These are phyloP conservation scores for Euphorbia tirucalli DNA, from an alignment of 345 rosid species.

Conservation along the genomic window DNA sequence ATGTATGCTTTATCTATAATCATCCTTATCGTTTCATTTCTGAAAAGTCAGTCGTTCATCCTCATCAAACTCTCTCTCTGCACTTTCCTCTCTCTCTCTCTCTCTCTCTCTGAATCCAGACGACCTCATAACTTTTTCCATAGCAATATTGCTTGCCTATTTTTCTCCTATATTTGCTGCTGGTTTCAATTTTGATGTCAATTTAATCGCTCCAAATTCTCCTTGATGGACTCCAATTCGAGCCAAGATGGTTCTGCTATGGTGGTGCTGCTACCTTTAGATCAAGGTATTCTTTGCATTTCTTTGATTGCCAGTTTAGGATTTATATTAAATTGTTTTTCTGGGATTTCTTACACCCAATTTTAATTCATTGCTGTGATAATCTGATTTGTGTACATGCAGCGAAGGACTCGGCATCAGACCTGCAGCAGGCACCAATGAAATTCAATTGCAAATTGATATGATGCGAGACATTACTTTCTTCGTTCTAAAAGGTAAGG, in stretches of 20 bases:
- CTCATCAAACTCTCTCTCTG: too few species aligned
- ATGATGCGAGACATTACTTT: slow-evolving; percentile 83
- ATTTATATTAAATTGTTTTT: neutral
- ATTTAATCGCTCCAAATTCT: slow-evolving; percentile 4
- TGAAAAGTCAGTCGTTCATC: too few species aligned
- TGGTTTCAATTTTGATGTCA: neutral
- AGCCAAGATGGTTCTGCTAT: slow-evolving; percentile 47
- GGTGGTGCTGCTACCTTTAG: slow-evolving; percentile 67
- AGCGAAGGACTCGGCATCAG: slow-evolving; percentile 89
- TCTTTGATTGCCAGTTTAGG: neutral
- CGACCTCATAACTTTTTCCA: too few species aligned
- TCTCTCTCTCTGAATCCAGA: too few species aligned
- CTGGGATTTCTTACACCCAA: neutral
- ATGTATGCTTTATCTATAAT: too few species aligned
- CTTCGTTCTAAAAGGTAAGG: too few species aligned
- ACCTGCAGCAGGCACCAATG: slow-evolving; percentile 60
- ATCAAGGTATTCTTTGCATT: slow-evolving; percentile 41
- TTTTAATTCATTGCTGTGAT: neutral
- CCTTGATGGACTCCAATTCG: slow-evolving; percentile 55
- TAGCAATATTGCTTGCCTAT: too few species aligned
- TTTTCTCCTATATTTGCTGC: too few species aligned
- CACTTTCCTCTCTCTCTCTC: too few species aligned
- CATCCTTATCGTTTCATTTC: too few species aligned
- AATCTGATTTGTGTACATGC: neutral
- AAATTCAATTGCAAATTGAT: slow-evolving; percentile 84